phyloP scores from a whole-genome alignment of 179 eudicot genomes.

The Pouteria campechiana region DNA sequence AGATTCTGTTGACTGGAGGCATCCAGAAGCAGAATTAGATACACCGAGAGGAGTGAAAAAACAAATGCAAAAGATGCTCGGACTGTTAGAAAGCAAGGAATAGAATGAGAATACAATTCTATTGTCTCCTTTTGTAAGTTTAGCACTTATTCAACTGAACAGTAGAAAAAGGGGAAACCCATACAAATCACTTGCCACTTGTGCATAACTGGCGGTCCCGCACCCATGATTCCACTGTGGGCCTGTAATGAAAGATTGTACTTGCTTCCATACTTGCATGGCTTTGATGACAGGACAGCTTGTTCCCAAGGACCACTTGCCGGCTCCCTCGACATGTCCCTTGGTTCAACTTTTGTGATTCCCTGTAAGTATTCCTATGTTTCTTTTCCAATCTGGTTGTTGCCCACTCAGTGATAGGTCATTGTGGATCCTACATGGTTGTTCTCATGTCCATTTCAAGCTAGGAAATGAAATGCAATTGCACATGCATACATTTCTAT shows the following conservation, averaged over 20 bases:
- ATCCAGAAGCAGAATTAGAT: conserved; percentile 40
- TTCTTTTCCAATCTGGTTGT: too few relatives aligned
- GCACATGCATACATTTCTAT: too few relatives aligned
- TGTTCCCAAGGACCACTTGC: conserved; percentile 23
- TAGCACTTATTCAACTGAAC: conserved; percentile 63
- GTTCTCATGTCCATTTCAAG: too few relatives aligned
- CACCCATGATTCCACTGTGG: conserved; percentile 21
- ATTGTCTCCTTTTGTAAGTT: conserved; percentile 57
- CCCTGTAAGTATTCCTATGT: too few relatives aligned
- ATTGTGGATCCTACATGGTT: too few relatives aligned
- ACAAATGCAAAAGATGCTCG: conserved; percentile 38
- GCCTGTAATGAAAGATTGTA: conserved; percentile 33
- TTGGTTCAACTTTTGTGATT: too few relatives aligned
- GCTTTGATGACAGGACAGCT: conserved; percentile 23
- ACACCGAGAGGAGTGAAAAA: conserved; percentile 21
- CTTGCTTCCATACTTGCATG: conserved; percentile 42
- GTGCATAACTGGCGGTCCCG: conserved; percentile 21
- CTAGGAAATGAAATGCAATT: too few relatives aligned
- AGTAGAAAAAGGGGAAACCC: conserved; percentile 19
- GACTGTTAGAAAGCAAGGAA: conserved; percentile 58
- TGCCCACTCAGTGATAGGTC: too few relatives aligned
- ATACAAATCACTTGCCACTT: conserved; percentile 22
- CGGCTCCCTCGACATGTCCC: conserved; percentile 24
- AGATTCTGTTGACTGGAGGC: conserved; percentile 78
- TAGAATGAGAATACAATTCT: conserved; percentile 59